phyloP scores from a whole-genome alignment of 192 early-diverging fungal genomes.

The Coemansia sp. region DNA sequence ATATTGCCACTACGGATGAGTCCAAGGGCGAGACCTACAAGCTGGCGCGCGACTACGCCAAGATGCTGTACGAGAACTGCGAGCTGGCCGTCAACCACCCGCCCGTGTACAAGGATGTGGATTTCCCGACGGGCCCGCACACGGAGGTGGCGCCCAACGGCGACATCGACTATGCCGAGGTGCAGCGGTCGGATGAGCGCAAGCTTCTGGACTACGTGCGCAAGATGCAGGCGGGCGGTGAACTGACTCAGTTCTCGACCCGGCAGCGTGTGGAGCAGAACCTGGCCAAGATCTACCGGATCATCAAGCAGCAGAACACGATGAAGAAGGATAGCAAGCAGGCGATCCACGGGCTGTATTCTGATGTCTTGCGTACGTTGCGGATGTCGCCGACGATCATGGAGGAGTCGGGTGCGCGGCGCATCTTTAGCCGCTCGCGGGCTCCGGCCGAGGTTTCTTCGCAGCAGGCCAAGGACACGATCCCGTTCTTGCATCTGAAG shows the following conservation, averaged over 20 bases:
- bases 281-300: conserved; percentile 70
- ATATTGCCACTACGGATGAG: conserved; percentile 69
- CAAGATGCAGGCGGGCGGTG: conserved; percentile 70
- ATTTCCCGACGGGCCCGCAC: conserved; percentile 76
- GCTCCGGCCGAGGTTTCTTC: conserved; percentile 10
- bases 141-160: conserved; percentile 75
- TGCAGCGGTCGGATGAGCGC: conserved; percentile 70
- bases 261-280: conserved; percentile 74
- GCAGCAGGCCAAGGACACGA: conserved; percentile 55
- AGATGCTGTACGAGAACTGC: conserved; percentile 86
- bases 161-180: conserved; percentile 78
- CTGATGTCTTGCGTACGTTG: conserved; percentile 66
- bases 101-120: conserved; percentile 89
- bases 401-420: conserved; percentile 51
- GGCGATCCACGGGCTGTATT: conserved; percentile 62
- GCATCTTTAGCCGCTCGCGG: conserved; percentile 42
- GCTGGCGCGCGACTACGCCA: conserved; percentile 70
- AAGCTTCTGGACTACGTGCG: conserved; percentile 93
- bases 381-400: conserved; percentile 69
- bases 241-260: conserved; percentile 67
- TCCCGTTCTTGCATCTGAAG: conserved; percentile 73
- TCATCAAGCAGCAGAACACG: conserved; percentile 69
- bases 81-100: conserved; percentile 66
- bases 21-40: conserved; percentile 79
- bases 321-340: conserved; percentile 70